phyloP scores from a whole-genome alignment of 371 early-diverging fungal genomes.

The Umbelopsis sp. region DNA sequence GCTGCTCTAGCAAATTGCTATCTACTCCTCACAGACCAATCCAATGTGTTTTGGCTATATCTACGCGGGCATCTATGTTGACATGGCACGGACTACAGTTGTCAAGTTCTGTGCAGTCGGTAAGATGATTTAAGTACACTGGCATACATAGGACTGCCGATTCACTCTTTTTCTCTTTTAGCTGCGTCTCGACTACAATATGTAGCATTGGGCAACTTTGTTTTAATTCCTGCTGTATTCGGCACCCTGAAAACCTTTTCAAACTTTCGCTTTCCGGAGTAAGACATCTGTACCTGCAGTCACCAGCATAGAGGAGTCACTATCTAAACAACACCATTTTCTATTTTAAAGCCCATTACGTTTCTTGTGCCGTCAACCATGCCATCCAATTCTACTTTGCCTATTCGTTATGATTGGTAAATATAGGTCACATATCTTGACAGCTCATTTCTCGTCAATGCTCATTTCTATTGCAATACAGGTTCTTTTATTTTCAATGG shows the following conservation, averaged over 20 bases:
- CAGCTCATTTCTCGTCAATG: neutral
- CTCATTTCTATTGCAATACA: conserved; percentile 4
- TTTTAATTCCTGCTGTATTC: conserved; percentile 40
- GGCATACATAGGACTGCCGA: too few species aligned
- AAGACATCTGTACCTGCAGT: neutral
- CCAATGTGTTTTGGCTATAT: conserved; percentile 49
- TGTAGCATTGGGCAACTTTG: conserved; percentile 40
- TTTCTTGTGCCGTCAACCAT: conserved; percentile 48
- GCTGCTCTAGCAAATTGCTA: conserved; percentile 28
- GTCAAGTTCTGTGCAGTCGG: conserved; percentile 30
- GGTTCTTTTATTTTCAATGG: conserved; percentile 54
- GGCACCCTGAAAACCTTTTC: conserved; percentile 35
- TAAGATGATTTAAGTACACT: neutral
- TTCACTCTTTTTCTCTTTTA: neutral
- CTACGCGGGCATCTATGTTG: conserved; percentile 50
- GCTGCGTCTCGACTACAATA: conserved; percentile 38
- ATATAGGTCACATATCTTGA: neutral
- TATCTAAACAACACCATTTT: too few species aligned
- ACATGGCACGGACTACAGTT: conserved; percentile 32
- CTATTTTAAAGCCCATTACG: conserved; percentile 38
- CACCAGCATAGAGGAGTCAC: too few species aligned
- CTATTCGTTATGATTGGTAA: conserved; percentile 50
- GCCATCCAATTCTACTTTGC: conserved; percentile 43
- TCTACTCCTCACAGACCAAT: conserved; percentile 49
- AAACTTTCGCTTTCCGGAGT: conserved; percentile 44